Evolutionary conservation across 805 yeast genomes (phyloP), one percentile per base, ranked within the genome.

Genomic region (Candida nemodendra): DNA sequence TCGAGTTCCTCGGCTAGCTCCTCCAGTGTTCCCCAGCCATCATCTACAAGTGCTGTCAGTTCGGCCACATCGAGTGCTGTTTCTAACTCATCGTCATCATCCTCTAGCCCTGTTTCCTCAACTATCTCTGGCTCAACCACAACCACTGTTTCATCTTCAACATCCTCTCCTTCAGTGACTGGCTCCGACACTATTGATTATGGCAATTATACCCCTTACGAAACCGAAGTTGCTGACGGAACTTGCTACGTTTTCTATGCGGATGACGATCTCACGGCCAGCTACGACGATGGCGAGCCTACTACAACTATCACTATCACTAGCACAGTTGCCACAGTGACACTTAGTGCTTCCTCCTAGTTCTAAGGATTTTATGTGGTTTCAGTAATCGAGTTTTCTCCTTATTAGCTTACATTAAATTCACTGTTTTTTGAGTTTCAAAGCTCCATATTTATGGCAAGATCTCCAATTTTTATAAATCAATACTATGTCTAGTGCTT

Each of bases 161-260:
- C 37, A 9, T 25, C 41, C 7, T 27, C 41, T n/a, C 18, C 36
- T 5, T 28, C 37, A 17, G 37, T 29, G 32, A 18, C 28, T 32
- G 24, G 11, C 24, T 21, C 24, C 11, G 24, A 21, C 11, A 21
- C 11, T 11, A 21, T 11, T 7, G 18, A 24, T 30, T 29, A 34
- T 44, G 26, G 41, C 31, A 32, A 33, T 19, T 56, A 48, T 42
- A 51, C 61, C 12, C 51, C 68, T 7, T 64, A 60, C 44, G 49
- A 55, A 18, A 64, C 68, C 2, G 58, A 51, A 27, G 47, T 53
- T 6, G 38, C 41, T 2, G 51, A 41, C 27, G 68, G 68, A 8
- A 59, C 62, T 1, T 64, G 68, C 43, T 58, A 48, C 39, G 59
- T 64, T 12, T 59, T 56, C 53, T 64, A 64, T 38, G 69, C 64